Evolutionary conservation across 2,329 filamentous ascomycete species (phyloP).

Genomic region (Aspergillus intermedius): DNA sequence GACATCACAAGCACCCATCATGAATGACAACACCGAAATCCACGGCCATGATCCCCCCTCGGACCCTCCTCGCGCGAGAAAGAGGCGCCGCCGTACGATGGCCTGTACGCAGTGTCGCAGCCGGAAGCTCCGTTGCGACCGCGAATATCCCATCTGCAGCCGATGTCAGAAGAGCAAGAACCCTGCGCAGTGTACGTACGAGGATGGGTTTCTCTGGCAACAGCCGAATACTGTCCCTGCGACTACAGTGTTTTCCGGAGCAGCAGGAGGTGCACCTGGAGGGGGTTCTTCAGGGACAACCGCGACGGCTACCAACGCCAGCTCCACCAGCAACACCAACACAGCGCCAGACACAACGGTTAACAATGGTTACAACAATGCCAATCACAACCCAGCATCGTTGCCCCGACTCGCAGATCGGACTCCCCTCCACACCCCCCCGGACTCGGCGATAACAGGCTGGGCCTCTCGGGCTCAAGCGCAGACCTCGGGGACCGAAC

Average conservation of each 20-base stretch:
- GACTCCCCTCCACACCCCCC: conserved; percentile 17
- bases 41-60: background rate
- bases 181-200: conserved; percentile 33
- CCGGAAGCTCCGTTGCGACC: conserved; percentile 39
- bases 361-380: background rate
- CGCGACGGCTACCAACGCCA: background rate
- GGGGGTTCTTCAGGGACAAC: background rate
- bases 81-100: conserved; percentile 34
- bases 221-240: conserved; percentile 28
- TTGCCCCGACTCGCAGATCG: conserved; percentile 15
- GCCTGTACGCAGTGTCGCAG: conserved; percentile 38
- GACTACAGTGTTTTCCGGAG: conserved; percentile 19
- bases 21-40: conserved; percentile 1
- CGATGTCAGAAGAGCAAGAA: conserved; percentile 34
- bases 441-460: conserved; percentile 26
- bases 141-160: conserved; percentile 35
- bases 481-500: conserved; percentile 1
- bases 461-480: conserved; percentile 19
- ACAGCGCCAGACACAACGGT: background rate
- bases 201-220: conserved; percentile 36
- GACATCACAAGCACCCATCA: conserved; percentile 1
- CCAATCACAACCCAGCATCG: background rate
- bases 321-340: too few species aligned
- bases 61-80: conserved; percentile 25
- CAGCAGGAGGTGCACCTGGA: conserved; percentile 6